Evolutionary conservation across 495 filamentous ascomycete genomes (phyloP).

Genomic region (Umbilicaria muhlenbergii): DNA sequence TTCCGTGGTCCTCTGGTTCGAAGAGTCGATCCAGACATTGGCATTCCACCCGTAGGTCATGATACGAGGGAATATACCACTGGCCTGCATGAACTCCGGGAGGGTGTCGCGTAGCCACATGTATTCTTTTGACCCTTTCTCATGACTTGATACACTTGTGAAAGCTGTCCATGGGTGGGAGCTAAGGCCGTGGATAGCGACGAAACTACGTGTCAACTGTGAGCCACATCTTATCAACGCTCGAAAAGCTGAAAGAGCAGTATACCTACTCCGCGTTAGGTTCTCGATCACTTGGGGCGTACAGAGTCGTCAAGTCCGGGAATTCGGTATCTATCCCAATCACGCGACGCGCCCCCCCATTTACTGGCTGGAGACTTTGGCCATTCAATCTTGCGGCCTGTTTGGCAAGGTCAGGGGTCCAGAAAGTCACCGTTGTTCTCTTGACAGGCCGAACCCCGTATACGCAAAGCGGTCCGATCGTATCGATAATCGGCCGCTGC

Average conservation of each 20-base stretch:
- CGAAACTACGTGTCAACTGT: conserved; percentile 2
- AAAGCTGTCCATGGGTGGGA: conserved; percentile 5
- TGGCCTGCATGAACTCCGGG: not conserved
- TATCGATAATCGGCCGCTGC: no score
- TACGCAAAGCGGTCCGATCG: no score
- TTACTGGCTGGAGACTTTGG: not conserved
- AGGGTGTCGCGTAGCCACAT: conserved; percentile 2
- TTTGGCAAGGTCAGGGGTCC: not conserved
- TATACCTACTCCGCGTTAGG: no score
- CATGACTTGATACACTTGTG: not conserved
- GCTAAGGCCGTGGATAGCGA: conserved; percentile 2
- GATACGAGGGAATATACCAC: conserved; percentile 3
- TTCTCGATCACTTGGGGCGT: not conserved
- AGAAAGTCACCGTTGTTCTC: not conserved
- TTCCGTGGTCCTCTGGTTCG: no score
- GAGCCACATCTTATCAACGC: not conserved
- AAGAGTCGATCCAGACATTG: not conserved
- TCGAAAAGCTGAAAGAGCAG: no score
- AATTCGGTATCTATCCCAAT: conserved; percentile 3
- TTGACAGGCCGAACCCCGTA: not conserved
- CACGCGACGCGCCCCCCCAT: not conserved
- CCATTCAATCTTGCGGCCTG: not conserved
- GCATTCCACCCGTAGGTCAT: conserved; percentile 7
- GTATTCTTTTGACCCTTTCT: not conserved
- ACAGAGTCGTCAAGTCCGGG: conserved; percentile 2